Percentiles rank a stretch among this genome's conserved stretches.
These are phyloP conservation scores for Niveomyces coronatus DNA, from an alignment of 2,329 filamentous ascomycete species.

Conservation along the genomic window DNA sequence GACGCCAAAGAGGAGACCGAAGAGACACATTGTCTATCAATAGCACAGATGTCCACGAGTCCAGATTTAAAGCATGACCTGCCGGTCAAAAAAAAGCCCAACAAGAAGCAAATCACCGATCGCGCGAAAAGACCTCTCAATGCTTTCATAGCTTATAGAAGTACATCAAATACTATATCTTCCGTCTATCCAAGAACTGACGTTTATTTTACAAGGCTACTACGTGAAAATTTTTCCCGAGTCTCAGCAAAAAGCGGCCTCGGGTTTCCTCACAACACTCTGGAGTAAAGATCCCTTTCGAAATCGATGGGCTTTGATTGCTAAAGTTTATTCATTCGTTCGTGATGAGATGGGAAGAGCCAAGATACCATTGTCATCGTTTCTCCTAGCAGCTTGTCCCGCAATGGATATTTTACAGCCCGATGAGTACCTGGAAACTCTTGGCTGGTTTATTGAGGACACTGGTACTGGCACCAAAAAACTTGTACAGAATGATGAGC, in stretches of 20 bases:
- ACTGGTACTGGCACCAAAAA: conserved; percentile 17
- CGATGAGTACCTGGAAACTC: conserved; percentile 31
- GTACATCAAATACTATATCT: conserved; percentile 12
- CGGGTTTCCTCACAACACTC: conserved; percentile 35
- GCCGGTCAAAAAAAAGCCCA: background rate
- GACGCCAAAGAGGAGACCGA: background rate
- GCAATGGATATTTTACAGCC: conserved; percentile 36
- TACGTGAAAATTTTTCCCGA: conserved; percentile 35
- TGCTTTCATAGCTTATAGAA: conserved; percentile 24
- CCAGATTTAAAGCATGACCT: background rate
- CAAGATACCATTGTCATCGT: conserved; percentile 34
- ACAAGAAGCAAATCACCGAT: conserved; percentile 1
- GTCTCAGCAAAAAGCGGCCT: conserved; percentile 41
- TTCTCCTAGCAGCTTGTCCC: conserved; percentile 33
- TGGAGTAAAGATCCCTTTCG: conserved; percentile 41
- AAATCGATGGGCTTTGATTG: conserved; percentile 40
- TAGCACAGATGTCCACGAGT: no score
- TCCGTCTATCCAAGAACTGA: background rate
- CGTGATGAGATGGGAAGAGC: conserved; percentile 38
- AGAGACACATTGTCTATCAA: background rate
- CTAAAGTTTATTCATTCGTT: conserved; percentile 44
- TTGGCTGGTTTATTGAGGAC: conserved; percentile 34
- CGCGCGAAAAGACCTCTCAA: conserved; percentile 20
- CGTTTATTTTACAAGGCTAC: conserved; percentile 26
- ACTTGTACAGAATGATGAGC: conserved; percentile 12